These are phyloP conservation scores for Solanum chaucha DNA, from an alignment of 257 asterid genomes.

Conservation along the genomic window DNA sequence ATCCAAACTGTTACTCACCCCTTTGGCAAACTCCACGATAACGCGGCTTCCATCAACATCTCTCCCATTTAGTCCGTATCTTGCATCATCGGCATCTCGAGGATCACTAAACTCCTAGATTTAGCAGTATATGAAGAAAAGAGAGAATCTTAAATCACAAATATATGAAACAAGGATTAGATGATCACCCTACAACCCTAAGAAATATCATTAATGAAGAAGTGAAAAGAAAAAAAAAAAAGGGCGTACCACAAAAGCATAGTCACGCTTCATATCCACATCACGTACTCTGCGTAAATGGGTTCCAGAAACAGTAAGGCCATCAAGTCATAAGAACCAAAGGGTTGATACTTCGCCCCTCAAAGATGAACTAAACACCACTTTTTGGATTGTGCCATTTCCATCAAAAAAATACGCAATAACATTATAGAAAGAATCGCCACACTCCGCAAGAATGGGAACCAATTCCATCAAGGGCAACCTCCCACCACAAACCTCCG, in stretches of 20 bases:
- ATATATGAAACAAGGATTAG: neutral
- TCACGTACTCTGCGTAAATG: constrained; percentile 71
- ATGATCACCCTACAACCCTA: neutral
- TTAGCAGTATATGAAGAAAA: neutral
- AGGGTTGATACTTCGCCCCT: constrained; percentile 53
- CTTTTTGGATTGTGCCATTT: constrained; percentile 46
- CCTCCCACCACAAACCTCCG: constrained; percentile 61
- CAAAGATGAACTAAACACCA: constrained; percentile 61
- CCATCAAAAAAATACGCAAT: constrained; percentile 50
- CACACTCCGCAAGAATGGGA: constrained; percentile 41
- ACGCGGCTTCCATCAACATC: constrained; percentile 60
- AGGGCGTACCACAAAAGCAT: constrained; percentile 50
- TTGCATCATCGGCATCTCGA: constrained; percentile 66
- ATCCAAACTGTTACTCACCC: constrained; percentile 20
- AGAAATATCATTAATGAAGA: neutral
- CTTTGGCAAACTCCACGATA: constrained; percentile 46
- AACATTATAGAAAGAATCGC: constrained; percentile 46
- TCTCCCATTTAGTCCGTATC: constrained; percentile 46
- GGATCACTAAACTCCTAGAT: constrained; percentile 49
- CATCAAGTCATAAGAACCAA: constrained; percentile 54
- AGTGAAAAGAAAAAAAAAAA: neutral
- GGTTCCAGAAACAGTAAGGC: constrained; percentile 63
- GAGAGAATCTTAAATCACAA: neutral
- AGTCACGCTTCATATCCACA: constrained; percentile 69
- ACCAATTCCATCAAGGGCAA: constrained; percentile 56